Percentiles rank a stretch among this genome's conserved stretches.
Conservation (phyloP, 2,329 filamentous ascomycete species). For the Rugonectria rugulosa region DNA sequence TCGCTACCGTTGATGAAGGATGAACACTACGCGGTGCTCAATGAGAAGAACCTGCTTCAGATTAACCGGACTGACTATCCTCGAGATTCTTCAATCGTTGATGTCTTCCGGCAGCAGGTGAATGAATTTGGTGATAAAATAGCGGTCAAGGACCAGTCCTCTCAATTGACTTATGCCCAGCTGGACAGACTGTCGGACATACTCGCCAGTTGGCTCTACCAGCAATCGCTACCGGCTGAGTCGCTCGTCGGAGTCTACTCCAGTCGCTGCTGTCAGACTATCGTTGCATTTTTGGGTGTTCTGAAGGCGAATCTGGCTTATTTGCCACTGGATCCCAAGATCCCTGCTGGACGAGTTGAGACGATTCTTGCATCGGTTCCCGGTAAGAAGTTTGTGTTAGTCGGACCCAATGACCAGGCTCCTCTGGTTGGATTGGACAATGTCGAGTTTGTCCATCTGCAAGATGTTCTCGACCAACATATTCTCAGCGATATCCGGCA, state of each 20-base stretch:
- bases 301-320: slow-evolving; percentile 38
- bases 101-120: slow-evolving; percentile 32
- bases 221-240: slow-evolving; percentile 13
- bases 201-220: slow-evolving; percentile 28
- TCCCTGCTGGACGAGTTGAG: slow-evolving; percentile 22
- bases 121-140: slow-evolving; percentile 9
- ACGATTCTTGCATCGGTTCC: slow-evolving; percentile 22
- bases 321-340: slow-evolving; percentile 32
- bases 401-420: neutral
- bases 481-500: no score
- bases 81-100: slow-evolving; percentile 28
- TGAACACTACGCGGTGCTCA: neutral
- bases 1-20: neutral
- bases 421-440: neutral
- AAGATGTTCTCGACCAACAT: no score
- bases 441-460: neutral
- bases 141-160: slow-evolving; percentile 28
- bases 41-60: neutral
- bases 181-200: slow-evolving; percentile 28
- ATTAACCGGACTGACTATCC: neutral
- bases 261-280: slow-evolving; percentile 33
- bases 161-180: slow-evolving; percentile 31
- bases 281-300: slow-evolving; percentile 33
- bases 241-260: slow-evolving; percentile 29
- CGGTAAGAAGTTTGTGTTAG: slow-evolving; percentile 2